Evolutionary conservation across 176 grass and related monocot genomes (phyloP).

Genomic region (Alloteropsis semialata): DNA sequence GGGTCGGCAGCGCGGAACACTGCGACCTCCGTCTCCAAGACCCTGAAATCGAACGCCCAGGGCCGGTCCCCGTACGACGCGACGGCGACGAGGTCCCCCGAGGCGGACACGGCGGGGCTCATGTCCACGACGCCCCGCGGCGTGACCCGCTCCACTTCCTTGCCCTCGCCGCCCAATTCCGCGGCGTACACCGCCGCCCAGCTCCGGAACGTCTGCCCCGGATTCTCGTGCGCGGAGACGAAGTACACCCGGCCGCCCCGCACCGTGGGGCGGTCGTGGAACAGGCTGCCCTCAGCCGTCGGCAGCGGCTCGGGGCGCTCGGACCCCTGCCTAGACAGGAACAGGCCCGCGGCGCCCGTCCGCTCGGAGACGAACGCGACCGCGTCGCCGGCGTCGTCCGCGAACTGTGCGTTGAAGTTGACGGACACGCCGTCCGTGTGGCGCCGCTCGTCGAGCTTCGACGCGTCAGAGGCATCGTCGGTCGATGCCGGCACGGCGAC

Average conservation of each 20-base stretch:
- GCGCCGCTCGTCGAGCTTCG: slow-evolving; percentile 39
- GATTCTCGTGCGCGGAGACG: slow-evolving; percentile 74
- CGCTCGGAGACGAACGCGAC: slow-evolving; percentile 89
- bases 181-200: slow-evolving; percentile 77
- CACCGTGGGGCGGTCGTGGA: slow-evolving; percentile 81
- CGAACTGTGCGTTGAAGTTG: slow-evolving; percentile 87
- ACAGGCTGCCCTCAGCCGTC: slow-evolving; percentile 47
- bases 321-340: slow-evolving; percentile 22
- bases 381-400: slow-evolving; percentile 46
- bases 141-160: slow-evolving; percentile 24
- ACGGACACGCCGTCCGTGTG: slow-evolving; percentile 83
- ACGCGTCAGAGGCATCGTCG: background rate
- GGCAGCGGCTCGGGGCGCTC: slow-evolving; percentile 41
- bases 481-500: slow-evolving; percentile 28
- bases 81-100: slow-evolving; percentile 66
- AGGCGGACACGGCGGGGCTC: slow-evolving; percentile 69
- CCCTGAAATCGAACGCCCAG: slow-evolving; percentile 81
- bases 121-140: slow-evolving; percentile 66
- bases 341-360: slow-evolving; percentile 50
- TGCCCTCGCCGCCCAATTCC: background rate
- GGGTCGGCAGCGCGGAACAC: slow-evolving; percentile 58
- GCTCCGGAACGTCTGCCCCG: slow-evolving; percentile 52
- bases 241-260: slow-evolving; percentile 45
- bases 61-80: slow-evolving; percentile 66
- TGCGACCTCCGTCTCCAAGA: slow-evolving; percentile 68